phyloP scores from a whole-genome alignment of 2,329 filamentous ascomycete species.

The Neurospora sp. region DNA sequence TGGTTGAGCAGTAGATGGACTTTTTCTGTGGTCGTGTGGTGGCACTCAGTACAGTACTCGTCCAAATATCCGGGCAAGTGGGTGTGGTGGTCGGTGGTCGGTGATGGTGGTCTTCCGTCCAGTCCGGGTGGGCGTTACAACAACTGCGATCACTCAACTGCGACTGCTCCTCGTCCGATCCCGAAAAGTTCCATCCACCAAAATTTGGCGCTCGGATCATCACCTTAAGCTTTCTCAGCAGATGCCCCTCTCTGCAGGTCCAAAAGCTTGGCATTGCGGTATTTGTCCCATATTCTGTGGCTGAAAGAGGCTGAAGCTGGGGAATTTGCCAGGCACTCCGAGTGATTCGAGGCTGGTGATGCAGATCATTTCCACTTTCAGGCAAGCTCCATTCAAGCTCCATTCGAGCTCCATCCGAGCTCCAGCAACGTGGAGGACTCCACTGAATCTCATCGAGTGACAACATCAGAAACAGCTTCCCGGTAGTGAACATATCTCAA shows the following conservation, averaged over 20 bases:
- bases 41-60: not conserved
- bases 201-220: conserved; percentile 7
- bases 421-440: not conserved
- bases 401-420: not conserved
- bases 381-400: not conserved
- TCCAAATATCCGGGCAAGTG: conserved; percentile 2
- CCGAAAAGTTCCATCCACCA: conserved; percentile 19
- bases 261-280: not conserved
- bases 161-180: conserved; percentile 7
- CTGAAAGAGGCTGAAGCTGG: not conserved
- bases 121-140: not conserved
- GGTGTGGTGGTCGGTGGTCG: not conserved
- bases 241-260: not conserved
- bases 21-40: not conserved
- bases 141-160: not conserved
- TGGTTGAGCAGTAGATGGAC: not conserved
- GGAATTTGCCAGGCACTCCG: not conserved
- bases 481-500: not conserved
- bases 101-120: not conserved
- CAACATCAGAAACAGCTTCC: not conserved
- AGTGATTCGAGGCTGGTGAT: not conserved
- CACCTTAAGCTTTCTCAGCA: not conserved
- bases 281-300: not conserved
- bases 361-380: not conserved
- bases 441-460: not conserved